Percentiles rank a stretch among this genome's conserved stretches.
These are phyloP conservation scores for Striga asiatica DNA, from an alignment of 257 asterid genomes.

Conservation along the genomic window DNA sequence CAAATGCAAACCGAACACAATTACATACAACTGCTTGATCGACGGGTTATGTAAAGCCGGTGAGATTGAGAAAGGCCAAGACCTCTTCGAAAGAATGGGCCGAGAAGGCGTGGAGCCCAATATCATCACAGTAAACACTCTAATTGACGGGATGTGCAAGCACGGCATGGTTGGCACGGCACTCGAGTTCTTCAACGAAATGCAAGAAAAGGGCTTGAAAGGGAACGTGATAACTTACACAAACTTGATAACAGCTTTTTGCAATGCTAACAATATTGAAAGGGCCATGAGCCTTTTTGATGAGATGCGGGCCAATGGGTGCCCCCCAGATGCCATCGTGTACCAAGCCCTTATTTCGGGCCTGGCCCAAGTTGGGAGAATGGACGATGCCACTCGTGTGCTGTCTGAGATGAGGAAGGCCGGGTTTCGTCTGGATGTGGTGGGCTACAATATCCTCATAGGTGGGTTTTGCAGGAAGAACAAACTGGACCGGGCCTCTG, in stretches of 20 bases:
- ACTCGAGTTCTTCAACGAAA: constrained; percentile 29
- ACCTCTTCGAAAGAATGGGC: constrained; percentile 54
- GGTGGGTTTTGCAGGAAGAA: constrained; percentile 63
- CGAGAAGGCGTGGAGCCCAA: constrained; percentile 31
- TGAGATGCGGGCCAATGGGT: constrained; percentile 48
- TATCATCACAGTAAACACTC: constrained; percentile 43
- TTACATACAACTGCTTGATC: constrained; percentile 57
- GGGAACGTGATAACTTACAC: constrained; percentile 50
- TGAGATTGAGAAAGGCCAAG: constrained; percentile 42
- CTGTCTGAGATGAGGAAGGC: constrained; percentile 50
- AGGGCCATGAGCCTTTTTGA: constrained; percentile 55
- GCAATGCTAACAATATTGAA: constrained; percentile 54
- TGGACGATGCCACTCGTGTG: constrained; percentile 52
- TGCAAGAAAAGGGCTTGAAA: constrained; percentile 51
- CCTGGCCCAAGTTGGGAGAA: constrained; percentile 49
- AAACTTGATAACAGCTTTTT: constrained; percentile 57
- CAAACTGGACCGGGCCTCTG: constrained; percentile 44
- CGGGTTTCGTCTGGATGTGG: constrained; percentile 51
- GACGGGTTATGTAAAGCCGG: constrained; percentile 84
- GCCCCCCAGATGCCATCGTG: constrained; percentile 53
- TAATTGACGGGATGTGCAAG: constrained; percentile 68
- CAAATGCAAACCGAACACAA: constrained; percentile 39
- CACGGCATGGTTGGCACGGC: constrained; percentile 52
- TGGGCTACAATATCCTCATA: constrained; percentile 57
- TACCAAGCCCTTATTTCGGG: constrained; percentile 71